phyloP scores from a whole-genome alignment of 192 early-diverging fungal species.

The Backusella macrospora region DNA sequence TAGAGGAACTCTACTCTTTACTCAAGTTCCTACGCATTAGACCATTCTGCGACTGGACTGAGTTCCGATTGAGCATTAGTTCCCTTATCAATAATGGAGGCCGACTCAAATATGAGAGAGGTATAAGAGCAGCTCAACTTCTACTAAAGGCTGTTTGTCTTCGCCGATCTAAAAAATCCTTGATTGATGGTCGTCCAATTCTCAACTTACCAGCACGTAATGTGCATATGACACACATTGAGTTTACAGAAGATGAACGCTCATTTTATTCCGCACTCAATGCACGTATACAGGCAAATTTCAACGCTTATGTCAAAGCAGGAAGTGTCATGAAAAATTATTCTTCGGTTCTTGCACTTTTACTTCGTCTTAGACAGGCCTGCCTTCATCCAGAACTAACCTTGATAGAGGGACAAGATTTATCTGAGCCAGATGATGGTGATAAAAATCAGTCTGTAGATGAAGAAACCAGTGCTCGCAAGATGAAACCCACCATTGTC shows the following conservation, averaged over 20 bases:
- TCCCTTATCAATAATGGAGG: constrained; percentile 35
- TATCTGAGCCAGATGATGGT: not conserved
- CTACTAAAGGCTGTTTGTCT: constrained; percentile 59
- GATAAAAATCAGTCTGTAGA: not conserved
- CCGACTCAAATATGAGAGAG: constrained; percentile 6
- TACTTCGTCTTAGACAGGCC: constrained; percentile 54
- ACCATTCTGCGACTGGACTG: constrained; percentile 55
- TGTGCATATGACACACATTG: constrained; percentile 48
- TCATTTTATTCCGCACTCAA: constrained; percentile 58
- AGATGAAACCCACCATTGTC: not conserved
- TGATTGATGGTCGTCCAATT: constrained; percentile 67
- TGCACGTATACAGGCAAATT: constrained; percentile 37
- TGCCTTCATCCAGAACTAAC: constrained; percentile 54
- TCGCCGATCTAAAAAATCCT: constrained; percentile 66
- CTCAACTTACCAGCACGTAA: constrained; percentile 61
- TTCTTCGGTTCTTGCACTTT: constrained; percentile 49
- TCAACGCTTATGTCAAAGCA: constrained; percentile 50
- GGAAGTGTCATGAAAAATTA: constrained; percentile 60
- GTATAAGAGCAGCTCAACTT: constrained; percentile 57
- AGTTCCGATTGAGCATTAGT: constrained; percentile 51
- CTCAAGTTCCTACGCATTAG: constrained; percentile 65
- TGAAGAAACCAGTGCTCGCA: not conserved
- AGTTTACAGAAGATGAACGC: constrained; percentile 55
- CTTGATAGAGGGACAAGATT: not conserved
- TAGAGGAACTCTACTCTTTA: constrained; percentile 66